These are phyloP conservation scores for Aspergillus avenaceus DNA, from an alignment of 495 filamentous ascomycete genomes.

Conservation along the genomic window DNA sequence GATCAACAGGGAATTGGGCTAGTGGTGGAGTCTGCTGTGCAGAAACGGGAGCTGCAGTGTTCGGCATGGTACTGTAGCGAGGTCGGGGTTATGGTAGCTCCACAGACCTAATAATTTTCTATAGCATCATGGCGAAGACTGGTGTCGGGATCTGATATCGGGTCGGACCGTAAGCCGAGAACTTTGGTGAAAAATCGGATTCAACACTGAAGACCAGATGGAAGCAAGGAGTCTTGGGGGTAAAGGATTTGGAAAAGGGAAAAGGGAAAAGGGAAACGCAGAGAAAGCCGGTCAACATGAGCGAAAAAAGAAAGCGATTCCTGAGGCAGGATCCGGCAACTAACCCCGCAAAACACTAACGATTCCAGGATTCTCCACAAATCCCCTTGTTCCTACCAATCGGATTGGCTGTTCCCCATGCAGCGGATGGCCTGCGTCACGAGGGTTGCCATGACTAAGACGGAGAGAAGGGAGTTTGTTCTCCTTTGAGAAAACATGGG, in stretches of 20 bases:
- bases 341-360: slow-evolving; percentile 17
- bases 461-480: background rate
- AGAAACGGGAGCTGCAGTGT: slow-evolving; percentile 22
- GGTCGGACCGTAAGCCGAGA: background rate
- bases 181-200: slow-evolving; percentile 1
- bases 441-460: background rate
- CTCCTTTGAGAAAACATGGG: background rate
- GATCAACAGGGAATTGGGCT: slow-evolving; percentile 18
- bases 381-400: background rate
- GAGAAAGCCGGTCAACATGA: slow-evolving; percentile 7
- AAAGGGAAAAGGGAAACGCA: slow-evolving; percentile 16
- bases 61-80: slow-evolving; percentile 43
- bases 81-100: slow-evolving; percentile 17
- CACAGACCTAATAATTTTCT: slow-evolving; percentile 26
- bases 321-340: slow-evolving; percentile 24
- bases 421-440: background rate
- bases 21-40: slow-evolving; percentile 23
- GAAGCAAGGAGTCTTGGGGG: slow-evolving; percentile 3
- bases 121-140: slow-evolving; percentile 5
- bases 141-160: slow-evolving; percentile 2
- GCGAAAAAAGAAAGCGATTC: slow-evolving; percentile 11
- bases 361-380: slow-evolving; percentile 4
- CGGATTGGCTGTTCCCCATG: background rate
- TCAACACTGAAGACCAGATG: background rate
- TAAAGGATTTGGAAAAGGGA: no score